A percentile compares a stretch with the other conserved stretches of the same genome.
These are phyloP conservation scores for Yamadazyma triangularis DNA, from an alignment of 1,139 yeast genomes.

Conservation along the genomic window DNA sequence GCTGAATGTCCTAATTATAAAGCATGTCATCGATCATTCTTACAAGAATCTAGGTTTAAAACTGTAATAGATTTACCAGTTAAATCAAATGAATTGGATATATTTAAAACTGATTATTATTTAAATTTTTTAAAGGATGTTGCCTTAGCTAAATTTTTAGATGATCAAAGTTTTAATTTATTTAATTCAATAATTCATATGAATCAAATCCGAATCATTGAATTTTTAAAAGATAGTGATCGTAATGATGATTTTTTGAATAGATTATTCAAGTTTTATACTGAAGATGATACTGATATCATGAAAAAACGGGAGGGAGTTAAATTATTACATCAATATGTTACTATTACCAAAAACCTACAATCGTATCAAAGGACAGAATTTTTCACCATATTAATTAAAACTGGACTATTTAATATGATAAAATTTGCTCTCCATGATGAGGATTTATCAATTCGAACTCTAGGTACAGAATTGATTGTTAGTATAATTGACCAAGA, in stretches of 20 bases:
- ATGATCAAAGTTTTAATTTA: slow-evolving; percentile 69
- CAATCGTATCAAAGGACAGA: slow-evolving; percentile 60
- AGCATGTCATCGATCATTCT: slow-evolving; percentile 71
- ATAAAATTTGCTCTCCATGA: slow-evolving; percentile 68
- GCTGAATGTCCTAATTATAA: slow-evolving; percentile 76
- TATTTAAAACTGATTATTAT: slow-evolving; percentile 71
- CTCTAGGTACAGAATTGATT: slow-evolving; percentile 77
- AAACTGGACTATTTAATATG: slow-evolving; percentile 66
- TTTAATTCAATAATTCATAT: slow-evolving; percentile 61
- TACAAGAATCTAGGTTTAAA: slow-evolving; percentile 57
- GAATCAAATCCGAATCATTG: slow-evolving; percentile 69
- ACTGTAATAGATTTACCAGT: slow-evolving; percentile 71
- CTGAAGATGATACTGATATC: slow-evolving; percentile 10
- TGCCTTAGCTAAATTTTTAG: slow-evolving; percentile 73
- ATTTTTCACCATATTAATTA: slow-evolving; percentile 61
- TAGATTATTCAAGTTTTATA: slow-evolving; percentile 56
- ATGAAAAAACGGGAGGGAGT: slow-evolving; percentile 64
- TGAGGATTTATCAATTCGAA: slow-evolving; percentile 46
- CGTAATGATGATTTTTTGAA: slow-evolving; percentile 33
- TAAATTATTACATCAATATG: slow-evolving; percentile 74
- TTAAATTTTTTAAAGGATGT: slow-evolving; percentile 83
- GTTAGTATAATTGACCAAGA: slow-evolving; percentile 84
- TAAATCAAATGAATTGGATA: slow-evolving; percentile 30
- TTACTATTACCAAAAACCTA: slow-evolving; percentile 65
- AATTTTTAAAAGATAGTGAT: slow-evolving; percentile 55